Base-by-base conservation (phyloP, 139 green algal genomes). In the Nannochloris sp. region DNA sequence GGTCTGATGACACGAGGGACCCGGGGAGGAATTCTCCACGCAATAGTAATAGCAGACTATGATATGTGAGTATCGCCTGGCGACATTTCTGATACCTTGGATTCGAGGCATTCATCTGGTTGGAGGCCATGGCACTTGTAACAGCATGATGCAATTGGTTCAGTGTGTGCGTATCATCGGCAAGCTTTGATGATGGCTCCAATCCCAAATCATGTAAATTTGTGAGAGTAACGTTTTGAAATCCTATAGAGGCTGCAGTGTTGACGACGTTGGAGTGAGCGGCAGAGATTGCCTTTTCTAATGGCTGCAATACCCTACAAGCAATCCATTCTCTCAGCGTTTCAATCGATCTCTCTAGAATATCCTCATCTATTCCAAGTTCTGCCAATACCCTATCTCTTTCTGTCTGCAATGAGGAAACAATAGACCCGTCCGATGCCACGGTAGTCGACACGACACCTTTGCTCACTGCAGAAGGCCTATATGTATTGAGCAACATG, bases 301-400 rank as follows among this genome's bases (percentile, higher is more conserved):
- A 79, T 20, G 84, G 82, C 53, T 80, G 43, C 37, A 92, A 71
- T 59, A 92, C 68, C 2, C 67, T 28, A 0, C 45, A 29, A 1
- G 85, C 71, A 36, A 92, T 51, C 85, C 85, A 92, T 61, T 86
- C 80, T 1, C 85, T 63, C 48, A 89, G 59, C 0, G 71, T 76
- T 69, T 92, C 83, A 3, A 72, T 80, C 67, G 77, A 81, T 3
- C 75, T 53, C 67, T 82, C 65, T 31, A 80, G 49, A 1, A 59
- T 62, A 17, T 60, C 56, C 20, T 68, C 25, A 61, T 49, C 49
- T 4, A 68, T 56, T 3, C 68, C 37, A 48, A 83, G 65, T 12
- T 66, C 56, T 37, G 59, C 56, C 56, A 83, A 63, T 28, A 76
- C 33, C 5, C 37, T 62, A 12, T 69, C 64, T 17, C 73, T 43